phyloP scores from a whole-genome alignment of 2,329 filamentous ascomycete species.

The Exophiala viscosa region DNA sequence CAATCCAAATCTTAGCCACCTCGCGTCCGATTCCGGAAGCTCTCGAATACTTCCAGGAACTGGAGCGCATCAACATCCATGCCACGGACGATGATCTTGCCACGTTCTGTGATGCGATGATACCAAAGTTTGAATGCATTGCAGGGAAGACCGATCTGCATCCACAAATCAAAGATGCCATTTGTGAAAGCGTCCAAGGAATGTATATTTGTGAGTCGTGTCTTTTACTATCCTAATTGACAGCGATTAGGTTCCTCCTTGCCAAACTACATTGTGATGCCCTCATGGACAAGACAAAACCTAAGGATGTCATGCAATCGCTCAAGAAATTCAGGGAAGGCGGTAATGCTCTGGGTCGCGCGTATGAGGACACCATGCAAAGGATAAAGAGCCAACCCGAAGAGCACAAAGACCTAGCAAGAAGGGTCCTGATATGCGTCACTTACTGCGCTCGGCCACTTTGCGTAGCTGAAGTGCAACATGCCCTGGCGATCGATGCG shows the following conservation, averaged over 20 bases:
- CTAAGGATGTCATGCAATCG: conserved; percentile 20
- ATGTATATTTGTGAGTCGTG: conserved; percentile 5
- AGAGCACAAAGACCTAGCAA: conserved; percentile 27
- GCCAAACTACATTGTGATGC: conserved; percentile 28
- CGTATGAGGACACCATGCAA: conserved; percentile 29
- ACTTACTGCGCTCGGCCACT: conserved; percentile 24
- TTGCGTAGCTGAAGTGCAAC: conserved; percentile 25
- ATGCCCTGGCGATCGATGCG: conserved; percentile 26
- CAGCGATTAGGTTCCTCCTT: conserved; percentile 25
- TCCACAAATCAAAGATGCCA: conserved; percentile 2
- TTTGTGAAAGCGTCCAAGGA: conserved; percentile 6
- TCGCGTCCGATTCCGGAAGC: conserved; percentile 5
- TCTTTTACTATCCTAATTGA: neutral
- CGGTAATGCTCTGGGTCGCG: conserved; percentile 18
- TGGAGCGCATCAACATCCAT: neutral
- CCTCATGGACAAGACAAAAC: conserved; percentile 20
- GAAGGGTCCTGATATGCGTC: conserved; percentile 26
- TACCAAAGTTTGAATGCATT: conserved; percentile 4
- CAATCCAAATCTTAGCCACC: conserved; percentile 5
- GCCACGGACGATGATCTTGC: conserved; percentile 7
- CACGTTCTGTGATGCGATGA: conserved; percentile 4
- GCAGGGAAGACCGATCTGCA: conserved; percentile 5
- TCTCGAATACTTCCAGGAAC: neutral
- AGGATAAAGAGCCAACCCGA: conserved; percentile 26
- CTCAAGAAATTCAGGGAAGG: conserved; percentile 21